Evolutionary conservation across 805 yeast species (phyloP).

Genomic region (Metschnikowia borealis): DNA sequence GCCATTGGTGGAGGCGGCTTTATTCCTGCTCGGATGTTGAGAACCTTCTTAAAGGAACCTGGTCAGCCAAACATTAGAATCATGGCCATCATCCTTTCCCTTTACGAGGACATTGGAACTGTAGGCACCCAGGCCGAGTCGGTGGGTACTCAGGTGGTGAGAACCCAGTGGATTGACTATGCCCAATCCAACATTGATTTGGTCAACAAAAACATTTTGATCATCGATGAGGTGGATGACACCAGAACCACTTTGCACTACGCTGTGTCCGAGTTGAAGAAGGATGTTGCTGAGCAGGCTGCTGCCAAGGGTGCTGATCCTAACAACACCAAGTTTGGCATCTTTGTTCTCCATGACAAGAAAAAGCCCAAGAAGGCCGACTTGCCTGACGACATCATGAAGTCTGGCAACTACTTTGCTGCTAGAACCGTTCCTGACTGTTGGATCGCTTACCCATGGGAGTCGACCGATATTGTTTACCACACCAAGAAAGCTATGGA

Average conservation of each 20-base stretch:
- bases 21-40: conserved; percentile 93
- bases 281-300: conserved; percentile 59
- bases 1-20: conserved; percentile 99
- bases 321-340: conserved; percentile 63
- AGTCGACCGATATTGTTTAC: conserved; percentile 72
- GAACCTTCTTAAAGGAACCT: conserved; percentile 85
- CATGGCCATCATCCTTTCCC: conserved; percentile 89
- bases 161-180: conserved; percentile 90
- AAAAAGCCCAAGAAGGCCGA: conserved; percentile 76
- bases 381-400: conserved; percentile 59
- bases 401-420: conserved; percentile 62
- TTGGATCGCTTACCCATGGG: conserved; percentile 94
- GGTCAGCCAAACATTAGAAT: conserved; percentile 87
- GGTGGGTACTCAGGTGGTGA: conserved; percentile 50
- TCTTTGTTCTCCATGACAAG: conserved; percentile 83
- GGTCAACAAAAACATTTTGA: conserved; percentile 75
- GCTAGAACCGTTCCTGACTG: conserved; percentile 71
- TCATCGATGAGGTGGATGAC: conserved; percentile 90
- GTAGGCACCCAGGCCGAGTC: conserved; percentile 35
- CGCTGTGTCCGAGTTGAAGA: conserved; percentile 71
- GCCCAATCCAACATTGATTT: conserved; percentile 52
- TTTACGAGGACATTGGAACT: conserved; percentile 78
- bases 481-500: conserved; percentile 62
- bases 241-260: conserved; percentile 87
- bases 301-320: conserved; percentile 51